phyloP scores from a whole-genome alignment of 2,329 filamentous ascomycete species.

The Aspergillus tubingensis region DNA sequence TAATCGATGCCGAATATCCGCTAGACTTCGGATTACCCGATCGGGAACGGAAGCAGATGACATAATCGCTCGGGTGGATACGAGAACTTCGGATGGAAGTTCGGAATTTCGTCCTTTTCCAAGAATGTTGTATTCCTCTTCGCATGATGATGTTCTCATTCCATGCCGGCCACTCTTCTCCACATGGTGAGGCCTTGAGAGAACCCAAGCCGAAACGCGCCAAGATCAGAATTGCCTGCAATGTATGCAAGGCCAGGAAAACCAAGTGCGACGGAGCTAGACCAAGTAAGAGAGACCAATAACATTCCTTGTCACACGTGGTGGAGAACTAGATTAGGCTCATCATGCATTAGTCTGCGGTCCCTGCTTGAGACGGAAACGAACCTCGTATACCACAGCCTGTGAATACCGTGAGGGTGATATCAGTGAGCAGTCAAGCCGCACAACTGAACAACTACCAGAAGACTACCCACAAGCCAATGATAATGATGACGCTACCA shows the following conservation, averaged over 20 bases:
- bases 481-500: neutral
- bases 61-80: too few relatives aligned
- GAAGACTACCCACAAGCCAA: neutral
- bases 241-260: neutral
- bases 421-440: neutral
- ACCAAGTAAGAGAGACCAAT: neutral
- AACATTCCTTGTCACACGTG: neutral
- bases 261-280: neutral
- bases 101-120: too few relatives aligned
- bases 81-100: too few relatives aligned
- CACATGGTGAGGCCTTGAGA: neutral
- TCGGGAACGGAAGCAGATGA: too few relatives aligned
- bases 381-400: neutral
- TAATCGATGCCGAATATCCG: too few relatives aligned
- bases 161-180: neutral
- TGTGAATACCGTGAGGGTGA: neutral
- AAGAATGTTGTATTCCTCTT: neutral
- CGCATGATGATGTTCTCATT: conserved; percentile 2
- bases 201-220: neutral
- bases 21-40: too few relatives aligned
- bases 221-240: neutral
- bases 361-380: conserved; percentile 13
- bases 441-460: neutral
- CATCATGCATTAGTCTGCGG: conserved; percentile 12
- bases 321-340: neutral